phyloP scores from a whole-genome alignment of 2,329 filamentous ascomycete species.

The Basipetospora sp. region DNA sequence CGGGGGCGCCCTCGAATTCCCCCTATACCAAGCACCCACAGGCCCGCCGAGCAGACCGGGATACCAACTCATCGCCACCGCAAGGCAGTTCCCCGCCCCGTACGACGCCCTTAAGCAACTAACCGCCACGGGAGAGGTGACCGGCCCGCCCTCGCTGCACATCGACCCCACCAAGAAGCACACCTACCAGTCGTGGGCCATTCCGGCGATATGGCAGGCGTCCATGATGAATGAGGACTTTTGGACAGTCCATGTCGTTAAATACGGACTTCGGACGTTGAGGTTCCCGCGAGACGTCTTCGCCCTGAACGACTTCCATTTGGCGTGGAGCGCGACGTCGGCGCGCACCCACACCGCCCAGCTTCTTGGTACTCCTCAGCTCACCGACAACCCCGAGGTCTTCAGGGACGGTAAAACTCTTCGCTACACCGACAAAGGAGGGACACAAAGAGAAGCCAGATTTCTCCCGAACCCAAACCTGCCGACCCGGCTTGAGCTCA shows the following conservation, averaged over 20 bases:
- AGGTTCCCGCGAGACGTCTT: background rate
- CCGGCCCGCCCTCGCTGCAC: background rate
- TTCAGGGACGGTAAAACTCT: too few relatives aligned
- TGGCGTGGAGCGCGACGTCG: background rate
- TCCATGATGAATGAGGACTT: slow-evolving; percentile 5
- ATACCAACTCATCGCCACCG: background rate
- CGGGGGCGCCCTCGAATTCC: slow-evolving; percentile 3
- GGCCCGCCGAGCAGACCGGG: background rate
- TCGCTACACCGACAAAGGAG: too few relatives aligned
- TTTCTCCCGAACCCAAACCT: too few relatives aligned
- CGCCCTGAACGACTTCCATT: background rate
- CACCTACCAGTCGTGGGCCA: background rate
- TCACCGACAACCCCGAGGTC: background rate
- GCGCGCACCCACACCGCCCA: background rate
- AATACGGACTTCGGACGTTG: slow-evolving; percentile 4
- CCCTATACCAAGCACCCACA: background rate
- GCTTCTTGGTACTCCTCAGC: too few relatives aligned
- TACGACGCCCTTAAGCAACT: background rate
- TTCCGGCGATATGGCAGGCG: background rate
- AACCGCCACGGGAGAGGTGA: background rate
- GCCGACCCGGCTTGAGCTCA: too few relatives aligned
- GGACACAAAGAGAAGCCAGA: too few relatives aligned
- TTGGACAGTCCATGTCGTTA: slow-evolving; percentile 2
- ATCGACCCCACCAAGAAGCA: background rate
- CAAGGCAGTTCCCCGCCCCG: background rate